Percentiles rank a stretch among this genome's conserved stretches.
These are phyloP conservation scores for Oidiodendron maius DNA, from an alignment of 495 filamentous ascomycete genomes.

Conservation along the genomic window DNA sequence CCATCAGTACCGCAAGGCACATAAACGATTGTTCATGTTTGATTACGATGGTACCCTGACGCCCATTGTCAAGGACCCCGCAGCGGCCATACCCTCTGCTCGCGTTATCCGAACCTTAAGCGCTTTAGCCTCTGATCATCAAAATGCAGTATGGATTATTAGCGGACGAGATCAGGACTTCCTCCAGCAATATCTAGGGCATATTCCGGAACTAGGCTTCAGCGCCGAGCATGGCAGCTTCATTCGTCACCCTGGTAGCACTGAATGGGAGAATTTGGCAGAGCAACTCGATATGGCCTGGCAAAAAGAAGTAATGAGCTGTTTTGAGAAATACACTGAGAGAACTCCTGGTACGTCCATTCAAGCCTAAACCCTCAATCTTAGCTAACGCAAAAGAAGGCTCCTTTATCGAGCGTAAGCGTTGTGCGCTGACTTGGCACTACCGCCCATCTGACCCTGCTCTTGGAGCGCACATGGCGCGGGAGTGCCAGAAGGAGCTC, in stretches of 20 bases:
- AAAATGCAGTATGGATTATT: constrained; percentile 95
- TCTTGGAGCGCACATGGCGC: constrained; percentile 67
- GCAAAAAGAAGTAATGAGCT: constrained; percentile 72
- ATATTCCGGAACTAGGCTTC: constrained; percentile 77
- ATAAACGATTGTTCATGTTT: constrained; percentile 86
- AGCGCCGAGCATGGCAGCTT: constrained; percentile 96
- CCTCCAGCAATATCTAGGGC: constrained; percentile 77
- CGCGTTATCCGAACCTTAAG: constrained; percentile 73
- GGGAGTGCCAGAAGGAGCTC: constrained; percentile 69
- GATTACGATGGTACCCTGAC: constrained; percentile 99
- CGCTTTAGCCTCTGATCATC: constrained; percentile 67
- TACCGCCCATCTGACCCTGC: constrained; percentile 87
- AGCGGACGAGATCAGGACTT: constrained; percentile 89
- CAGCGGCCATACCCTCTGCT: constrained; percentile 79
- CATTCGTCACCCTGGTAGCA: constrained; percentile 65
- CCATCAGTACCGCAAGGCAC: constrained; percentile 61
- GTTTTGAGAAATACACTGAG: constrained; percentile 82
- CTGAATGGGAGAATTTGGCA: constrained; percentile 80
- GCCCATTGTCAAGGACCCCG: constrained; percentile 85
- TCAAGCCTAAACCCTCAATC: neutral
- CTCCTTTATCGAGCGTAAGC: constrained; percentile 88
- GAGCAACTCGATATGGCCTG: constrained; percentile 81
- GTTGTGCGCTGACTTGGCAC: constrained; percentile 92
- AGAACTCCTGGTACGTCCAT: constrained; percentile 59
- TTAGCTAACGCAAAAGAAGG: constrained; percentile 38